phyloP scores from a whole-genome alignment of 2,329 filamentous ascomycete genomes.

The Sporothrix sp. region DNA sequence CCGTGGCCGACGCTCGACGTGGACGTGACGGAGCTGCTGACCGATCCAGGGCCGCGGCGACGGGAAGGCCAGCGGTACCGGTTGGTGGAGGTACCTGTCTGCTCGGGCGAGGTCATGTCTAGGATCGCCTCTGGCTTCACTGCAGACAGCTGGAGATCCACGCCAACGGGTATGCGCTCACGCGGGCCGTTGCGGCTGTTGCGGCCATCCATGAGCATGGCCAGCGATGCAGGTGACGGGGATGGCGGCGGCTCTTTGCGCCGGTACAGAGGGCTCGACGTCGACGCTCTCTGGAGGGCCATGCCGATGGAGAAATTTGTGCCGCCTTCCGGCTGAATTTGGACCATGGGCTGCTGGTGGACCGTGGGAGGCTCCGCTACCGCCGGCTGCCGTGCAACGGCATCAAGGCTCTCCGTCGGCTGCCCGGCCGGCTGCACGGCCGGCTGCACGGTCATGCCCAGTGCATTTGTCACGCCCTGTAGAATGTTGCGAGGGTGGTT shows the following conservation, averaged over 20 bases:
- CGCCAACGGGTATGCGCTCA: slow-evolving; percentile 65
- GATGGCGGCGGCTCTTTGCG: slow-evolving; percentile 49
- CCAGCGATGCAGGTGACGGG: slow-evolving; percentile 58
- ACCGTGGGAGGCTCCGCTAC: no score
- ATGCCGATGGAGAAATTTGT: slow-evolving; percentile 28
- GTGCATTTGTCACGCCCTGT: slow-evolving; percentile 12
- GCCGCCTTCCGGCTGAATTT: slow-evolving; percentile 12
- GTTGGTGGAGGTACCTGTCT: slow-evolving; percentile 42
- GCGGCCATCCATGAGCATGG: slow-evolving; percentile 49
- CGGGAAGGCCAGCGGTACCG: slow-evolving; percentile 47
- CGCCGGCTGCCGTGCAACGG: background rate
- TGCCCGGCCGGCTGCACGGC: no score
- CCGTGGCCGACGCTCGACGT: slow-evolving; percentile 36
- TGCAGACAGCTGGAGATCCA: slow-evolving; percentile 48
- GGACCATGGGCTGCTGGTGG: background rate
- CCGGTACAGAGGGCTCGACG: slow-evolving; percentile 51
- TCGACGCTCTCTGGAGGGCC: slow-evolving; percentile 53
- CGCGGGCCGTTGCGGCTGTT: slow-evolving; percentile 60
- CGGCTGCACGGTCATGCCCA: slow-evolving; percentile 16
- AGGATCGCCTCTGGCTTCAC: slow-evolving; percentile 35
- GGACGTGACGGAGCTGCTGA: slow-evolving; percentile 48
- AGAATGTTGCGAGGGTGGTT: slow-evolving; percentile 23
- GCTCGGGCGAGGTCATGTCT: slow-evolving; percentile 49
- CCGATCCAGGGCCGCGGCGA: slow-evolving; percentile 44
- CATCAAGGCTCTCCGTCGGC: slow-evolving; percentile 21